phyloP scores from a whole-genome alignment of 179 eudicot species.

The Beta lomatogona region DNA sequence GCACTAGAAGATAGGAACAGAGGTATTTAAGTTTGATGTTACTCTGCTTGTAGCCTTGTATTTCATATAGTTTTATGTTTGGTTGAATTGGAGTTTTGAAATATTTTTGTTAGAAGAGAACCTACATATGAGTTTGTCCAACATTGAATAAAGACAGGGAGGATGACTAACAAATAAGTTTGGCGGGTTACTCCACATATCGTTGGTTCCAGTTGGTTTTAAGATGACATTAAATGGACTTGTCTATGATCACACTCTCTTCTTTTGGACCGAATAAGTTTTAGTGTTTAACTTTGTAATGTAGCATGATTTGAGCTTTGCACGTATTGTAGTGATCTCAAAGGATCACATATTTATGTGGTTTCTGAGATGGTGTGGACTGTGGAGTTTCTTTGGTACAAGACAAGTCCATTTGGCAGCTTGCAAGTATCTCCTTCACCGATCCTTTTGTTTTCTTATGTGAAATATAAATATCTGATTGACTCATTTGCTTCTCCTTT shows the following conservation, averaged over 20 bases:
- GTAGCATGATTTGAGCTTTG: neutral
- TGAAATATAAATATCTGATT: neutral
- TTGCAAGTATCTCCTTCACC: conserved; percentile 1
- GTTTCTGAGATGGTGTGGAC: neutral
- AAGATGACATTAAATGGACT: neutral
- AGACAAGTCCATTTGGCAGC: neutral
- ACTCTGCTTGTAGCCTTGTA: no score
- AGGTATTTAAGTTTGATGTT: no score
- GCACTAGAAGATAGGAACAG: no score
- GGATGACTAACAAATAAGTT: no score
- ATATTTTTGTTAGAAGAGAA: no score
- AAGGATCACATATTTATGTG: neutral
- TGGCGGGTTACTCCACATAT: no score
- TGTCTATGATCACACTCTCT: neutral
- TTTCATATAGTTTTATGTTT: no score
- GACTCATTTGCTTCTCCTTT: conserved; percentile 21
- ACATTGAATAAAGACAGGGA: no score
- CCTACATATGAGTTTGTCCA: no score
- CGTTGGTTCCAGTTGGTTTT: no score
- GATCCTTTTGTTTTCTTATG: conserved; percentile 5
- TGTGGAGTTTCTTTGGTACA: neutral
- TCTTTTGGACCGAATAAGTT: no score
- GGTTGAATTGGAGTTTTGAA: no score
- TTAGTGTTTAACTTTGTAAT: neutral
- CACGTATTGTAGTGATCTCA: neutral